phyloP scores from a whole-genome alignment of 371 early-diverging fungal species.

The Cokeromyces recurvatus region DNA sequence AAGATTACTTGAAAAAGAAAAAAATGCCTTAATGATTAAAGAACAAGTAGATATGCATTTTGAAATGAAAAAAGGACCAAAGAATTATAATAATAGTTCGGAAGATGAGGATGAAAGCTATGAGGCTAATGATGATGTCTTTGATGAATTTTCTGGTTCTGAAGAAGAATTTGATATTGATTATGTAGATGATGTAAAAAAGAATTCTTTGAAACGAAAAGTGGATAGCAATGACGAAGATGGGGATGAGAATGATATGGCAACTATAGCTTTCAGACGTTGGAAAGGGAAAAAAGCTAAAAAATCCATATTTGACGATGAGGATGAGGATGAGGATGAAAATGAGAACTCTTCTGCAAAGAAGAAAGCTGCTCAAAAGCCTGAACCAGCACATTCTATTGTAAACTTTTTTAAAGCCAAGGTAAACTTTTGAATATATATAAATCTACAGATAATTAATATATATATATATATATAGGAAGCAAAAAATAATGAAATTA shows the following conservation, averaged over 20 bases:
- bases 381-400: slow-evolving; percentile 21
- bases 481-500: neutral
- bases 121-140: slow-evolving; percentile 4
- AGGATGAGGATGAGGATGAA: slow-evolving; percentile 11
- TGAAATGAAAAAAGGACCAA: slow-evolving; percentile 2
- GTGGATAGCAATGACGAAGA: neutral
- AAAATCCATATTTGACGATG: slow-evolving; percentile 13
- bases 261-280: slow-evolving; percentile 7
- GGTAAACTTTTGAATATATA: too few species aligned
- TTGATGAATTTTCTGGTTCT: neutral
- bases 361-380: slow-evolving; percentile 4
- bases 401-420: slow-evolving; percentile 21
- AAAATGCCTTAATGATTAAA: slow-evolving; percentile 9
- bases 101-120: slow-evolving; percentile 7
- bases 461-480: too few species aligned
- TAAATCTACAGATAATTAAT: too few species aligned
- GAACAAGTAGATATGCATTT: slow-evolving; percentile 11
- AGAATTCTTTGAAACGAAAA: neutral
- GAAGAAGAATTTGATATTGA: slow-evolving; percentile 1
- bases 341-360: neutral
- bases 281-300: slow-evolving; percentile 14
- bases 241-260: slow-evolving; percentile 12
- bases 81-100: neutral
- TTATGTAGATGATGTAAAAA: neutral
- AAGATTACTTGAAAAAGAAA: slow-evolving; percentile 30